A percentile compares a stretch with the other conserved stretches of the same genome.
phyloP scores from a whole-genome alignment of 192 early-diverging fungal species.

The Diversispora eburnea region DNA sequence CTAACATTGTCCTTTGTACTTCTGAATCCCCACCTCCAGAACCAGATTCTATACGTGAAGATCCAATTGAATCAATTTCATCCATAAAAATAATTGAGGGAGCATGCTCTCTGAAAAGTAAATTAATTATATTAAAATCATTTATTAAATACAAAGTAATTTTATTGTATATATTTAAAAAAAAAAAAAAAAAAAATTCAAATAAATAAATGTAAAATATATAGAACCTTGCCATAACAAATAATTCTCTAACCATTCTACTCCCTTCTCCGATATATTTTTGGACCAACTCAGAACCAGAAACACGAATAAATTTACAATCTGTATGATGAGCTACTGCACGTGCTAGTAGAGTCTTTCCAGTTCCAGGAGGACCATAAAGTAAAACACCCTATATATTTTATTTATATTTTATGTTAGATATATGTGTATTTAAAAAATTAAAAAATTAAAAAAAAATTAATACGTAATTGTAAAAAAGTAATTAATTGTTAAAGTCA shows the following conservation, averaged over 20 bases:
- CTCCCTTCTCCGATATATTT: constrained; percentile 93
- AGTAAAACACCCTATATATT: constrained; percentile 75
- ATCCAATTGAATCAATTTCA: constrained; percentile 89
- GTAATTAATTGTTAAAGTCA: not conserved
- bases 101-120: constrained; percentile 68
- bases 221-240: constrained; percentile 75
- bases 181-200: not conserved
- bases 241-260: constrained; percentile 87
- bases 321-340: constrained; percentile 93
- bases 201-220: not conserved
- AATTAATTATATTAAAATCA: too few relatives aligned
- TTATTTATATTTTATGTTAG: too few relatives aligned
- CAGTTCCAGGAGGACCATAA: constrained; percentile 86
- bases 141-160: not conserved
- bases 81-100: constrained; percentile 94
- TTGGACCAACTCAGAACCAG: constrained; percentile 86
- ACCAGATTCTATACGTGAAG: constrained; percentile 75
- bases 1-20: constrained; percentile 89
- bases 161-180: not conserved
- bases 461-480: not conserved
- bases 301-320: constrained; percentile 88
- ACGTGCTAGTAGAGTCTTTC: constrained; percentile 83
- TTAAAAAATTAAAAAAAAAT: not conserved
- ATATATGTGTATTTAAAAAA: not conserved
- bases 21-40: constrained; percentile 80